Percentiles rank a stretch among this genome's conserved stretches.
Conservation (phyloP, 2,329 filamentous ascomycete species). For the Fusarium albidum region DNA sequence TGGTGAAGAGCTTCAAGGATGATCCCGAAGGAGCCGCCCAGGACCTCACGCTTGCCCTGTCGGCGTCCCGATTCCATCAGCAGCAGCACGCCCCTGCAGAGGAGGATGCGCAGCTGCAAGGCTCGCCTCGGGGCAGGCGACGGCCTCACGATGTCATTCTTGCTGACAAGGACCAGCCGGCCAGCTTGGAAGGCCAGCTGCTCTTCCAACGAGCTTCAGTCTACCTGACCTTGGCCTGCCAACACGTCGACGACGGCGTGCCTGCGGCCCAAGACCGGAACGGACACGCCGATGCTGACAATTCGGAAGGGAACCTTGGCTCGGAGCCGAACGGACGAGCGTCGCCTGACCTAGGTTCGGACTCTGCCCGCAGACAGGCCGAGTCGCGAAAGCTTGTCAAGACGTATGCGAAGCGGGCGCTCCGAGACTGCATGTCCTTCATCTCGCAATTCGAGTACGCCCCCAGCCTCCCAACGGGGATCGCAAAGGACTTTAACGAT, state of each 20-base stretch:
- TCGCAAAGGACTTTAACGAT: slow-evolving; percentile 64
- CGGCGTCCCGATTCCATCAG: slow-evolving; percentile 60
- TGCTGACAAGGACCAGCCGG: slow-evolving; percentile 66
- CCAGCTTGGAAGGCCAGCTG: slow-evolving; percentile 76
- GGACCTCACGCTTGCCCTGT: slow-evolving; percentile 75
- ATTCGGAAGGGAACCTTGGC: neutral
- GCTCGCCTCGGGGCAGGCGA: slow-evolving; percentile 30
- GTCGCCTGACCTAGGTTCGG: slow-evolving; percentile 10
- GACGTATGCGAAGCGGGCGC: slow-evolving; percentile 75
- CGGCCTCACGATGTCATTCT: slow-evolving; percentile 47
- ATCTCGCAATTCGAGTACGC: slow-evolving; percentile 81
- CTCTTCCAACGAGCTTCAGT: slow-evolving; percentile 78
- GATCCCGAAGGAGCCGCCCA: slow-evolving; percentile 74
- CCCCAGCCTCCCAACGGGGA: slow-evolving; percentile 69
- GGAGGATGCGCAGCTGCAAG: slow-evolving; percentile 58
- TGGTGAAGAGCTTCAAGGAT: slow-evolving; percentile 78
- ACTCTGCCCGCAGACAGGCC: slow-evolving; percentile 25
- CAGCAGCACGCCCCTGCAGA: slow-evolving; percentile 62
- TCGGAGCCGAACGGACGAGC: slow-evolving; percentile 5
- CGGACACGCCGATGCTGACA: slow-evolving; percentile 7
- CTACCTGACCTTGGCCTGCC: slow-evolving; percentile 76
- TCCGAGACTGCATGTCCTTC: slow-evolving; percentile 78
- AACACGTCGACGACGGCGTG: slow-evolving; percentile 67
- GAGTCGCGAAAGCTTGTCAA: slow-evolving; percentile 71
- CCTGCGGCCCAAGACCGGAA: slow-evolving; percentile 21